Conservation (phyloP, 2,329 filamentous ascomycete genomes). For the Leptographium wingfieldii region DNA sequence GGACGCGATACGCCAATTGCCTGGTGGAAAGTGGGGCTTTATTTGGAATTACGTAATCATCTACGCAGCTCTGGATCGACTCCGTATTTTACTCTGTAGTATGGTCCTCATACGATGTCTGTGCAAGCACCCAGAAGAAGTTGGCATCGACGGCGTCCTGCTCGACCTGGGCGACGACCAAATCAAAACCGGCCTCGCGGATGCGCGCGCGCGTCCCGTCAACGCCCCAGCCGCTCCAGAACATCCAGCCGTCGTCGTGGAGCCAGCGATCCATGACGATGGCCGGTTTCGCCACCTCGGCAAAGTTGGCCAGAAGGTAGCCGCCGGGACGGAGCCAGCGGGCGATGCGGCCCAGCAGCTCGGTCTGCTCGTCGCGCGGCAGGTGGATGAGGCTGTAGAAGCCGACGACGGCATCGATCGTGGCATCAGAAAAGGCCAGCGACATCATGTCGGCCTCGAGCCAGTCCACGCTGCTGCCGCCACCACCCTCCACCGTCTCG, state of each 20-base stretch:
- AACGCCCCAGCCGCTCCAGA: conserved; percentile 27
- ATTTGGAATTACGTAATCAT: neutral
- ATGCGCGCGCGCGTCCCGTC: conserved; percentile 20
- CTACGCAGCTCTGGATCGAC: no score
- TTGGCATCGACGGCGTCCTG: conserved; percentile 19
- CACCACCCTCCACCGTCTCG: no score
- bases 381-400: conserved; percentile 45
- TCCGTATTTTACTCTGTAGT: no score
- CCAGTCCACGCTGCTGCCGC: conserved; percentile 13
- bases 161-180: conserved; percentile 19
- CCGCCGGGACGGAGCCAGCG: conserved; percentile 40
- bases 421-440: conserved; percentile 18
- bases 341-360: conserved; percentile 29
- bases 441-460: conserved; percentile 26
- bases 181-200: conserved; percentile 20
- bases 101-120: conserved; percentile 8
- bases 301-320: conserved; percentile 34
- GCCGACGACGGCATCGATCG: conserved; percentile 35
- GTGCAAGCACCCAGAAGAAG: conserved; percentile 29
- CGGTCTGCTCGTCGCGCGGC: conserved; percentile 34
- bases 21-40: neutral
- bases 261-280: conserved; percentile 24
- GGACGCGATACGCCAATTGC: neutral
- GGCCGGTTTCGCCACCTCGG: conserved; percentile 17
- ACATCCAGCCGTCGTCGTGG: conserved; percentile 29